Base-by-base conservation (phyloP, 2,329 filamentous ascomycete species). In the Hymenotorrendiella dingleyae region DNA sequence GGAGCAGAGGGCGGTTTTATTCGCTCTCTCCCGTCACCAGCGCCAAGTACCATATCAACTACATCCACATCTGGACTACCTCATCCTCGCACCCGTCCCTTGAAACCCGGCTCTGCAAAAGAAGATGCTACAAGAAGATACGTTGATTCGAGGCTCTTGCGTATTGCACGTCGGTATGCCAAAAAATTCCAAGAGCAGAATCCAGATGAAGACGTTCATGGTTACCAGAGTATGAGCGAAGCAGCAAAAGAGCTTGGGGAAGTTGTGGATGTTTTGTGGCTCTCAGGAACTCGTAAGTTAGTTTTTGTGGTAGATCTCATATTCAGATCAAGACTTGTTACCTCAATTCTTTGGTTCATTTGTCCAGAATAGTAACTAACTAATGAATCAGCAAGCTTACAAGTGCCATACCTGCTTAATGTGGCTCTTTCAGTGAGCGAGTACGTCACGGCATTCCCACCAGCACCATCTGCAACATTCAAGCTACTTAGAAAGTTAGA, bases 381-480 rank as follows among this genome's bases (percentile, higher is more conserved):
- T 30, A 24, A 26, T 29, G 12, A 12, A 40, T 14, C 51, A 90
- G 85, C 86, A 14, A 78, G 76, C 40, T 68, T 96, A 7, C 88
- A 96, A 64, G 78, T 91, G 10, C 86, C 89, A 2, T 91, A 91
- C 59, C 69, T 96, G 3, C 77, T 96, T 27, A 84, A 80, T 42
- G 68, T 95, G 36, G 86, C 87, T 1, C 75, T 84, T 39, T 73
- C 89, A 46, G 71, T 89, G 27, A 80, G 78, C 44, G 78, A 79
- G 14, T 89, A 85, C 61, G 72, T 94, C 3, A 69, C 79, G 4
- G 76, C 80, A 7, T 94, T 94, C 60, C 74, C 80, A 0, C 78
- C 84, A 2, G 69, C 76, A 1, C 80, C 85, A 0, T 71, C 69
- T n/a, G 66, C 79, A 1, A 84, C 85, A 0, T 89, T 96, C 56